These are phyloP conservation scores for Gastrolobium villosum DNA, from an alignment of 306 rosid genomes.

Conservation along the genomic window DNA sequence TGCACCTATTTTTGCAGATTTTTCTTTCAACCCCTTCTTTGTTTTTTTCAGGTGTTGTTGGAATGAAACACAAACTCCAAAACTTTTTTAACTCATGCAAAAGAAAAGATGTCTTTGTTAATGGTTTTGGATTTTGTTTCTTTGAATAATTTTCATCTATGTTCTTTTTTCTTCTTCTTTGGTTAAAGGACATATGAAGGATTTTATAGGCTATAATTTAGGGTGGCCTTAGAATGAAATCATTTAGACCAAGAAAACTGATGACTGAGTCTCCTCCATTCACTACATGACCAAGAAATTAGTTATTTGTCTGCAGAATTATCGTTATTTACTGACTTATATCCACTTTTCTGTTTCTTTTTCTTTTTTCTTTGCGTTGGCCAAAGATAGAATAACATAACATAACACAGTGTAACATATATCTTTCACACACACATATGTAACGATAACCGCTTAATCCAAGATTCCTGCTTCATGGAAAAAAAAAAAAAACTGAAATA, in stretches of 20 bases:
- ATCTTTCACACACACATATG: not conserved
- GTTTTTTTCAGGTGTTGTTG: not conserved
- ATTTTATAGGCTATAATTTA: constrained; percentile 56
- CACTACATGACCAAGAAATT: constrained; percentile 7
- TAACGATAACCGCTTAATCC: not conserved
- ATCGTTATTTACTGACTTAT: constrained; percentile 32
- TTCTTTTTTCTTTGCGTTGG: constrained; percentile 8
- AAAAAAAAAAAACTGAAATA: no score
- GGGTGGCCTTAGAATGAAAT: constrained; percentile 57
- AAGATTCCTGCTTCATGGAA: not conserved
- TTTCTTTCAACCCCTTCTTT: constrained; percentile 31
- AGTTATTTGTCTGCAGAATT: constrained; percentile 10
- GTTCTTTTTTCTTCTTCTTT: not conserved
- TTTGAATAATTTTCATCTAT: not conserved
- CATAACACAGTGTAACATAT: not conserved
- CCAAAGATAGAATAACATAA: constrained; percentile 34
- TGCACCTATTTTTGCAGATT: constrained; percentile 58
- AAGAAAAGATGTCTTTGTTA: constrained; percentile 12
- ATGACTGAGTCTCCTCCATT: constrained; percentile 56
- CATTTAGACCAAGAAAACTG: constrained; percentile 32
- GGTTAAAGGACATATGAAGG: constrained; percentile 1
- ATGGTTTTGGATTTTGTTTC: not conserved
- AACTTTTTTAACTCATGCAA: constrained; percentile 13
- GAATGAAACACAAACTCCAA: constrained; percentile 11
- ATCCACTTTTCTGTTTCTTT: constrained; percentile 4